These are phyloP conservation scores for Coemansia reversa DNA, from an alignment of 192 early-diverging fungal genomes.

Conservation along the genomic window DNA sequence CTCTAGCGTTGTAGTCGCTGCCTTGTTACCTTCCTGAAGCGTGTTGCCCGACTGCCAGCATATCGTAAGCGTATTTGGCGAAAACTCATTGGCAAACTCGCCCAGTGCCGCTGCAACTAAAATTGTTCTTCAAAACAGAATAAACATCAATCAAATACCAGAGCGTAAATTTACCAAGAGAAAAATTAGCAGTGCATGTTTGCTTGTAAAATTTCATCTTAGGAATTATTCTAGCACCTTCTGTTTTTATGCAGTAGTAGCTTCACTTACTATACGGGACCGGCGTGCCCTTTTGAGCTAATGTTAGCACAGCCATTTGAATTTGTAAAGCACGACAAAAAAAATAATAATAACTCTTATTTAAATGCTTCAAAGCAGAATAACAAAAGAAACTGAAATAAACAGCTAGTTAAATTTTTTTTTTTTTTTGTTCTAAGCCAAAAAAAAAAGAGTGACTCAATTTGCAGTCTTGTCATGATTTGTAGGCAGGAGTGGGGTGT, in stretches of 20 bases:
- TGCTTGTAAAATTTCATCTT: too few species aligned
- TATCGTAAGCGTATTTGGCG: constrained; percentile 32
- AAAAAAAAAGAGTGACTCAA: too few species aligned
- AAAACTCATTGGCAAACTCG: constrained; percentile 49
- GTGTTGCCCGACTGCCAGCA: constrained; percentile 56
- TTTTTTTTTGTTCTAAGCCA: too few species aligned
- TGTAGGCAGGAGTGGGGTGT: too few species aligned
- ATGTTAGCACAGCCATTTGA: constrained; percentile 55
- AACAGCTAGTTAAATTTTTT: too few species aligned
- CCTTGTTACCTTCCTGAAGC: constrained; percentile 39
- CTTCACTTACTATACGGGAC: constrained; percentile 55
- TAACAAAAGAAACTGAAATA: not conserved
- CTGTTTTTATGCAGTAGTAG: too few species aligned
- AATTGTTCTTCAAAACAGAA: too few species aligned
- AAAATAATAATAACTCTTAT: too few species aligned
- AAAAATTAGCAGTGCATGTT: not conserved
- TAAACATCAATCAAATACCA: not conserved
- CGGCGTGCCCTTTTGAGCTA: constrained; percentile 61
- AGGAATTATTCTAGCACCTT: too few species aligned
- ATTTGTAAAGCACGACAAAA: constrained; percentile 37
- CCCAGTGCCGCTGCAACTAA: constrained; percentile 56
- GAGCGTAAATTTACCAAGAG: not conserved
- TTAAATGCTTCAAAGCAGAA: not conserved
- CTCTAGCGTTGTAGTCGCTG: constrained; percentile 39
- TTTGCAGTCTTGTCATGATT: too few species aligned